Evolutionary conservation across 306 rosid genomes (phyloP), one percentile per base, ranked within the genome.

Genomic region (Canavalia gladiata): DNA sequence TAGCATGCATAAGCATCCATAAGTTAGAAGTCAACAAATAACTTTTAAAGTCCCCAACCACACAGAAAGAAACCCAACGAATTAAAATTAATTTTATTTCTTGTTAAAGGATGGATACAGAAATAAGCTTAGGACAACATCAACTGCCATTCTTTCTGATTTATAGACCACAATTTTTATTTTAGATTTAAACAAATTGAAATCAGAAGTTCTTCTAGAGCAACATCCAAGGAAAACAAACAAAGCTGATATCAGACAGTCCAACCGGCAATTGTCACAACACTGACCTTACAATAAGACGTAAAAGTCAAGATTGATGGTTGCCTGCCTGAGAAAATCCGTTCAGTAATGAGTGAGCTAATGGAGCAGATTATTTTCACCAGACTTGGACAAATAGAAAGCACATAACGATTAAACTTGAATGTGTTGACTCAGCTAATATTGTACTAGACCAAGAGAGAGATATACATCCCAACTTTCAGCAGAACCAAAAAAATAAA

Each of bases 271-370:
- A 85, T 84, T 81, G 78, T 80, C 85, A 85, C 89, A 81, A 78
- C 88, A 87, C 89, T 74, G 84, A 84, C 90, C 86, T 89, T 81
- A 84, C 87, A 81, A 57, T 42, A 65, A 81, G 89, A 78, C 81
- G 81, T 78, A 81, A 83, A 79, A 84, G 74, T 80, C 87, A 89
- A 87, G 90, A 85, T 76, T 46, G 90, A 63, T 80, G 73, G 85
- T 76, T 77, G 84, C 86, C 84, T 68, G 83, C 90, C 87, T 83
- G 86, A 89, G 87, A 83, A 83, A 81, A 87, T 79, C 89, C 81
- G 55, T 85, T 75, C 84, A 76, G 78, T 81, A 75, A 78, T 65
- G 86, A 81, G 80, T 72, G 87, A 85, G 87, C 87, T 85, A 84
- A 75, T 74, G 86, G 74, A 89, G 77, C 84, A 54, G 75, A 71